These are phyloP conservation scores for Puccinia novopanici DNA, from an alignment of 1,284 basidiomycete species.

Conservation along the genomic window DNA sequence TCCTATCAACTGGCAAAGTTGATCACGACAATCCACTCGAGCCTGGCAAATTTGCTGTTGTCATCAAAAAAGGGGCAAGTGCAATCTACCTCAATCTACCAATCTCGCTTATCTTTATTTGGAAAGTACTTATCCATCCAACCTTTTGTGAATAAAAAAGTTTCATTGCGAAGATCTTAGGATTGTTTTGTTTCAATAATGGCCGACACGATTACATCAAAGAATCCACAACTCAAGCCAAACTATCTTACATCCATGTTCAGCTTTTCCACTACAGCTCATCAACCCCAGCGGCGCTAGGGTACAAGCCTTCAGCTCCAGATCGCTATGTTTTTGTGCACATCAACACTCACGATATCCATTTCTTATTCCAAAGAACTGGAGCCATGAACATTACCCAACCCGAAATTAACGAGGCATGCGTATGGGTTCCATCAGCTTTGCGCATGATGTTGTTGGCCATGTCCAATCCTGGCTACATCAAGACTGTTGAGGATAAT, in stretches of 20 bases:
- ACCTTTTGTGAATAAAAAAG: neutral
- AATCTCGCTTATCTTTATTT: neutral
- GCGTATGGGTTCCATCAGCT: no score
- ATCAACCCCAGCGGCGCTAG: neutral
- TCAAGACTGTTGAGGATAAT: neutral
- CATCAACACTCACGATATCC: neutral
- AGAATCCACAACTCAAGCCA: neutral
- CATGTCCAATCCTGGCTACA: neutral
- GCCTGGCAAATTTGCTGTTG: constrained; percentile 7
- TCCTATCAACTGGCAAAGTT: neutral
- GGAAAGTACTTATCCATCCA: neutral
- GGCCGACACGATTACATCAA: neutral
- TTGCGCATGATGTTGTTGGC: neutral
- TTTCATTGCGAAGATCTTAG: constrained; percentile 1
- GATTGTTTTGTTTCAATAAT: constrained; percentile 4
- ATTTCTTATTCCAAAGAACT: neutral
- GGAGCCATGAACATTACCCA: neutral
- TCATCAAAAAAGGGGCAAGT: neutral
- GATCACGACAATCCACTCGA: neutral
- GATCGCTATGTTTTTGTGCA: neutral
- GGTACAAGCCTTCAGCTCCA: neutral
- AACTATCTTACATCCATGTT: constrained; percentile 5
- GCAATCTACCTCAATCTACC: no score
- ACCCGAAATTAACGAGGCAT: no score
- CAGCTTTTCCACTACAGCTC: neutral